These are phyloP conservation scores for Ceratocystis huliohia DNA, from an alignment of 2,329 filamentous ascomycete species.

Conservation along the genomic window DNA sequence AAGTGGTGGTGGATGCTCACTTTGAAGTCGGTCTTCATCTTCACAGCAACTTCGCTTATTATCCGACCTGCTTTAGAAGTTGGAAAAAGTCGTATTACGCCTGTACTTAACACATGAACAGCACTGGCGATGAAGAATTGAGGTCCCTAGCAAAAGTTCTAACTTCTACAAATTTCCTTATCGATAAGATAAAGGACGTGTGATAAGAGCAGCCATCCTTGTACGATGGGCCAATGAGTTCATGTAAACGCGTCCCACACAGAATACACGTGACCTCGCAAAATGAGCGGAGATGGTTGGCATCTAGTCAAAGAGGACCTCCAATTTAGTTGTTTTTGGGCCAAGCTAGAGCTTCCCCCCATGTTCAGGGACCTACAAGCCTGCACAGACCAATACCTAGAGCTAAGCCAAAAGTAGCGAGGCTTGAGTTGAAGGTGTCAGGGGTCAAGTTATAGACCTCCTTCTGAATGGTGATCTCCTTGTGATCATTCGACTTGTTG, in stretches of 20 bases:
- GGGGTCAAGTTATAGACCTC: not conserved
- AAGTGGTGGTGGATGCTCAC: conserved; percentile 35
- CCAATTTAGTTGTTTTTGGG: not conserved
- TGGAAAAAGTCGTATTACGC: not conserved
- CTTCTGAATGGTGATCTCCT: not conserved
- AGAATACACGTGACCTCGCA: not conserved
- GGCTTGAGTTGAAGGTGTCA: conserved; percentile 4
- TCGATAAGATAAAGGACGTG: conserved; percentile 13
- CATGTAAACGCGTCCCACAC: not conserved
- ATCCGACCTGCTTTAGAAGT: not conserved
- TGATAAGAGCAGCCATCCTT: not conserved
- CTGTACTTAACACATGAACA: not conserved
- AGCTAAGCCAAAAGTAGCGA: not conserved
- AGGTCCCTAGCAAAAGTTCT: conserved; percentile 4
- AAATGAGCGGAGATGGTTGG: not conserved
- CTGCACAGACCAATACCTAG: conserved; percentile 4
- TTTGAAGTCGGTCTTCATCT: conserved; percentile 99
- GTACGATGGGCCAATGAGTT: not conserved
- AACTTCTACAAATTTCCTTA: conserved; percentile 19
- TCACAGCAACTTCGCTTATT: conserved; percentile 27
- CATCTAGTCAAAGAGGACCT: not conserved
- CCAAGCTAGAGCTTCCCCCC: not conserved
- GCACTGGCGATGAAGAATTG: not conserved
- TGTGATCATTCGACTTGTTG: too few species aligned
- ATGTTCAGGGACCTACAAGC: conserved; percentile 3